Evolutionary conservation across 1,284 basidiomycete species (phyloP), one percentile per base, ranked within the genome.

Genomic region (Microbotryomycetes sp.): DNA sequence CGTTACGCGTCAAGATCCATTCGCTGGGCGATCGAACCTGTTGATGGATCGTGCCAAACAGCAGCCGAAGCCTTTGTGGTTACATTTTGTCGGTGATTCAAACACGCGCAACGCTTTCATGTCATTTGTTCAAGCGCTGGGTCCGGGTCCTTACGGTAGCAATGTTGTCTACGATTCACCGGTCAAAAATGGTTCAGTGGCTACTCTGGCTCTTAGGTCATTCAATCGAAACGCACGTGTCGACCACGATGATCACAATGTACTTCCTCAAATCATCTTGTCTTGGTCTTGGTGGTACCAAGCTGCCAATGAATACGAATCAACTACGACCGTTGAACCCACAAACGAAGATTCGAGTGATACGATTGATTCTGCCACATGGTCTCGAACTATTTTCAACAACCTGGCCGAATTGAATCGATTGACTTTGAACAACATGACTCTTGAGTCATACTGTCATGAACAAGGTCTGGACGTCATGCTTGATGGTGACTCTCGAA

Each of bases 211-310:
- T 30, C 46, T 15, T 30, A 36, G 55, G 7, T 26, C 23, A 1
- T 59, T 55, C 47, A 47, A 56, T 1, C 59, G 49, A 31, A n/a
- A 31, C 22, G 1, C 4, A 1, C 59, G 64, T 1, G 19, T 19
- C 3, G 15, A 49, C 7, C 54, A 59, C 0, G 30, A 6, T 5
- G 51, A 65, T 7, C 50, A 51, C 15, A 6, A 3, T 22, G 9
- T 26, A 9, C 25, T n/a, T 12, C 65, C 65, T 2, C 57, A 64
- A 30, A 4, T 60, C 14, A 9, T 67, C 32, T n/a, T 67, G 4
- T 65, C 63, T 1, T 67, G 66, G 66, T 22, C 28, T n/a, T 67
- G 66, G 63, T 67, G 66, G 66, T 63, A 66, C 36, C 0, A 16
- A 14, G 30, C 53, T 23, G 51, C 50, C 32, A 26, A 23, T 1